Evolutionary conservation across 2,329 filamentous ascomycete genomes (phyloP).

Genomic region (Aspergillus aculeatus): DNA sequence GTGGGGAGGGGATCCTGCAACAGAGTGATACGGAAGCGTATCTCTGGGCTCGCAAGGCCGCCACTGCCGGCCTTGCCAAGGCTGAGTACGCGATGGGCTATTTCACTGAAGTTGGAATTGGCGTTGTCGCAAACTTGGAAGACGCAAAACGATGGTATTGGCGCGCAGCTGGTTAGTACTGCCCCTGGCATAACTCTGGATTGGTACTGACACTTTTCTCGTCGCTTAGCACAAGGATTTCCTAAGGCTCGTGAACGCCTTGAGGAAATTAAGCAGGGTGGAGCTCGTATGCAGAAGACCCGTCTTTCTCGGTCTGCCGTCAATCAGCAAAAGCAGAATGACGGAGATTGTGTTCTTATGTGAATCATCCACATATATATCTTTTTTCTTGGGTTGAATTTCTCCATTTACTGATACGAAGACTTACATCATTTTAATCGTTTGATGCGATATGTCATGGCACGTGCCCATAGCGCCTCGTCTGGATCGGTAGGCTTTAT

Average conservation of each 20-base stretch:
- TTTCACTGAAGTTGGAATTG: conserved; percentile 93
- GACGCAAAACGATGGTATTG: conserved; percentile 99
- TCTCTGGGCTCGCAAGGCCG: conserved; percentile 93
- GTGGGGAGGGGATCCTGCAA: conserved; percentile 78
- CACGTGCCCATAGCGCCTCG: neutral
- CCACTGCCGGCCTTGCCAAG: conserved; percentile 81
- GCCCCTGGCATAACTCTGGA: neutral
- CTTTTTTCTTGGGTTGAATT: conserved; percentile 5
- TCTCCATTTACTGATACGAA: conserved; percentile 1
- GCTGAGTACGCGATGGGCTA: conserved; percentile 98
- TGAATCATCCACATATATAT: conserved; percentile 31
- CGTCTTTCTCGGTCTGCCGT: conserved; percentile 80
- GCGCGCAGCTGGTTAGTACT: conserved; percentile 80
- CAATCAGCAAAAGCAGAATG: conserved; percentile 79
- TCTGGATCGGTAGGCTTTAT: neutral
- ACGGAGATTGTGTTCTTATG: conserved; percentile 71
- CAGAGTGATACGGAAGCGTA: conserved; percentile 97
- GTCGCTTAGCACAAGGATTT: conserved; percentile 76
- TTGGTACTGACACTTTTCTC: conserved; percentile 9
- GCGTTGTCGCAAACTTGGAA: conserved; percentile 78
- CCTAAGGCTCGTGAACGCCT: conserved; percentile 88
- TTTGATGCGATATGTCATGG: neutral
- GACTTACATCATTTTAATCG: conserved; percentile 7
- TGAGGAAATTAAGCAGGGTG: conserved; percentile 83
- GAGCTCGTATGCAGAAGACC: conserved; percentile 69